phyloP scores from a whole-genome alignment of 2,329 filamentous ascomycete genomes.

The Allantophomopsis lycopodina region DNA sequence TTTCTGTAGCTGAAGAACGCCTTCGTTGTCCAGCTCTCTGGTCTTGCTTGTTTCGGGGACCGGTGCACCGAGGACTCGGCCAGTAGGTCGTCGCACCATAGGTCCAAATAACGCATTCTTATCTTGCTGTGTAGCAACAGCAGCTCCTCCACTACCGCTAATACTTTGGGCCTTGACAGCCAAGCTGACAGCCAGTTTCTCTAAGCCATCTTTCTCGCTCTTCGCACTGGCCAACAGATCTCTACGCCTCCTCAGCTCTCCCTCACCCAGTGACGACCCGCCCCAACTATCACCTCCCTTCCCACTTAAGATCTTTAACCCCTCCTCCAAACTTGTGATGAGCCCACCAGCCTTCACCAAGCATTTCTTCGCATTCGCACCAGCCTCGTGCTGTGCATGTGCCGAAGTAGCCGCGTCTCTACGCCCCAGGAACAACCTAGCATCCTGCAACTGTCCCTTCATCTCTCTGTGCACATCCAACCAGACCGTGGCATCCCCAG shows the following conservation, averaged over 20 bases:
- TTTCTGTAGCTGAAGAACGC: slow-evolving; percentile 60
- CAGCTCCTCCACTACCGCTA: slow-evolving; percentile 5
- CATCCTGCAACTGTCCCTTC: slow-evolving; percentile 57
- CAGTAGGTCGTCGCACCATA: slow-evolving; percentile 23
- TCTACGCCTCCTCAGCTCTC: slow-evolving; percentile 57
- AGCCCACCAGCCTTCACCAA: slow-evolving; percentile 55
- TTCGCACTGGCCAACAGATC: slow-evolving; percentile 57
- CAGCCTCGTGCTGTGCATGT: slow-evolving; percentile 46
- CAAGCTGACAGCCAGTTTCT: slow-evolving; percentile 53
- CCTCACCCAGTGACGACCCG: slow-evolving; percentile 43
- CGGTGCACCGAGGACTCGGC: slow-evolving; percentile 60
- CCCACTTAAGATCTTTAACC: slow-evolving; percentile 43
- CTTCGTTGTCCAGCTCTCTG: slow-evolving; percentile 61
- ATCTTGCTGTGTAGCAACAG: slow-evolving; percentile 17
- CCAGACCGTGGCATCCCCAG: slow-evolving; percentile 56
- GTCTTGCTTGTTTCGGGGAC: slow-evolving; percentile 65
- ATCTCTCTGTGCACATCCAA: slow-evolving; percentile 63
- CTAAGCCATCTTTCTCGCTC: slow-evolving; percentile 64
- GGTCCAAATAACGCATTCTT: slow-evolving; percentile 34
- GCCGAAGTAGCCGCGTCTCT: slow-evolving; percentile 46
- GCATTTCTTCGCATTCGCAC: slow-evolving; percentile 60
- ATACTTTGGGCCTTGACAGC: slow-evolving; percentile 27
- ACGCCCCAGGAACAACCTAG: slow-evolving; percentile 48
- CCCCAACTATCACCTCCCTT: slow-evolving; percentile 18
- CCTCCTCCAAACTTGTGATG: slow-evolving; percentile 50